Evolutionary conservation across 352 stramenopile species (phyloP).

Genomic region (Hyaloperonospora brassicae): DNA sequence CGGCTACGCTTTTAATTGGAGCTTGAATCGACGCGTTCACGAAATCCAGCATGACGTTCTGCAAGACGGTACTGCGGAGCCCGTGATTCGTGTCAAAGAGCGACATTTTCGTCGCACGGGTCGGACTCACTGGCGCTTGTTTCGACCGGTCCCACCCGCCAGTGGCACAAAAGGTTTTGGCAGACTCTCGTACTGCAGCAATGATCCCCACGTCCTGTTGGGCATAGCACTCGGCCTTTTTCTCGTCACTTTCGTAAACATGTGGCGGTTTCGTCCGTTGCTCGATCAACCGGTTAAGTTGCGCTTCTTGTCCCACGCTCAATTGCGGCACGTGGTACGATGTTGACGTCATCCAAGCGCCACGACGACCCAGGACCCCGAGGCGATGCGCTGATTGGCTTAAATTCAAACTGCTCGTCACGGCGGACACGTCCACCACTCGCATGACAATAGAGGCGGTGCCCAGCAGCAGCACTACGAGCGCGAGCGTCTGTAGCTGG

Average conservation of each 20-base stretch:
- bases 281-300: constrained; percentile 10
- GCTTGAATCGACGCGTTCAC: constrained; percentile 21
- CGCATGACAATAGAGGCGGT: constrained; percentile 9
- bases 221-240: constrained; percentile 20
- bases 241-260: constrained; percentile 16
- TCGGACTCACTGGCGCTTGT: constrained; percentile 4
- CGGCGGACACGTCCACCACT: constrained; percentile 9
- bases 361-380: too few relatives aligned
- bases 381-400: constrained; percentile 11
- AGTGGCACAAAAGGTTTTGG: constrained; percentile 19
- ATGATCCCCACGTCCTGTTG: constrained; percentile 35
- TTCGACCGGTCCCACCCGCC: constrained; percentile 12
- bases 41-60: constrained; percentile 48
- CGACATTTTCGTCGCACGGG: constrained; percentile 27
- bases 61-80: constrained; percentile 29
- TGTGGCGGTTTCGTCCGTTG: constrained; percentile 18
- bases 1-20: constrained; percentile 22
- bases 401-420: neutral
- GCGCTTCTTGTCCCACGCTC: neutral
- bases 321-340: too few relatives aligned
- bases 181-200: constrained; percentile 13
- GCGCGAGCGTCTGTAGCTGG: constrained; percentile 6
- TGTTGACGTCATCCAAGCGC: too few relatives aligned
- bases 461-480: constrained; percentile 8
- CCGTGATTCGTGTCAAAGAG: constrained; percentile 24